A percentile compares a stretch with the other conserved stretches of the same genome.
Evolutionary conservation across 2,329 filamentous ascomycete genomes (phyloP).

Genomic region (Myrmaecium sp.): DNA sequence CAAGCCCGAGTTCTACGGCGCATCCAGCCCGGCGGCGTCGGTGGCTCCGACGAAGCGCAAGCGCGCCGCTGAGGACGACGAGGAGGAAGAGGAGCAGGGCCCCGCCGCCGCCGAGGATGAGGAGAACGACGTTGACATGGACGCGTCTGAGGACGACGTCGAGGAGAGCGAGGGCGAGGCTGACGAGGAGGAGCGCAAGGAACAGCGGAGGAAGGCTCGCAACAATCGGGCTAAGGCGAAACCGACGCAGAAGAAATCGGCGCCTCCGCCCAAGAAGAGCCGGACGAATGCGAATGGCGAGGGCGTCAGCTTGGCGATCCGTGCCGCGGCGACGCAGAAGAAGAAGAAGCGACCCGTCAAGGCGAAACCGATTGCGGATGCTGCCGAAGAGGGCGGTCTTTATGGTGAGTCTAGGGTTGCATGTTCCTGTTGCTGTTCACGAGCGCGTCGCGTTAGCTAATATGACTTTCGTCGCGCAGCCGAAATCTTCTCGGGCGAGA

Average conservation of each 20-base stretch:
- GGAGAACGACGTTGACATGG: constrained; percentile 9
- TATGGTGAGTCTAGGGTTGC: constrained; percentile 28
- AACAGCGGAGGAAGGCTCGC: constrained; percentile 13
- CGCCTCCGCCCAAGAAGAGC: constrained; percentile 34
- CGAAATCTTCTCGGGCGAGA: constrained; percentile 41
- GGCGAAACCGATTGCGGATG: constrained; percentile 33
- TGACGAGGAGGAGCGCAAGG: constrained; percentile 21
- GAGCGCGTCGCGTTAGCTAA: constrained; percentile 9
- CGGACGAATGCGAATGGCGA: constrained; percentile 39
- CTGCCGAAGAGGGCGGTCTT: constrained; percentile 36
- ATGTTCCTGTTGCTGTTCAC: neutral
- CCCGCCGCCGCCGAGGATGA: constrained; percentile 2
- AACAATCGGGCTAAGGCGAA: constrained; percentile 8
- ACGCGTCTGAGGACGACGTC: constrained; percentile 14
- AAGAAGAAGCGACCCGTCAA: constrained; percentile 30
- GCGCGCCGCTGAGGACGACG: constrained; percentile 14
- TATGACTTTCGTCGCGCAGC: constrained; percentile 19
- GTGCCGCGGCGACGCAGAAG: constrained; percentile 30
- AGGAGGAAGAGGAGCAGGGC: constrained; percentile 7
- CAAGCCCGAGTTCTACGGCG: constrained; percentile 17
- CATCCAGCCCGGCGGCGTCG: constrained; percentile 13
- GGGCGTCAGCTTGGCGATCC: constrained; percentile 35
- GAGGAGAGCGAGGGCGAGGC: constrained; percentile 20
- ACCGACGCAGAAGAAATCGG: constrained; percentile 19
- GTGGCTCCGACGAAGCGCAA: constrained; percentile 19